Conservation (phyloP, 2,329 filamentous ascomycete species). For the Aspergillus brunneoviolaceus region DNA sequence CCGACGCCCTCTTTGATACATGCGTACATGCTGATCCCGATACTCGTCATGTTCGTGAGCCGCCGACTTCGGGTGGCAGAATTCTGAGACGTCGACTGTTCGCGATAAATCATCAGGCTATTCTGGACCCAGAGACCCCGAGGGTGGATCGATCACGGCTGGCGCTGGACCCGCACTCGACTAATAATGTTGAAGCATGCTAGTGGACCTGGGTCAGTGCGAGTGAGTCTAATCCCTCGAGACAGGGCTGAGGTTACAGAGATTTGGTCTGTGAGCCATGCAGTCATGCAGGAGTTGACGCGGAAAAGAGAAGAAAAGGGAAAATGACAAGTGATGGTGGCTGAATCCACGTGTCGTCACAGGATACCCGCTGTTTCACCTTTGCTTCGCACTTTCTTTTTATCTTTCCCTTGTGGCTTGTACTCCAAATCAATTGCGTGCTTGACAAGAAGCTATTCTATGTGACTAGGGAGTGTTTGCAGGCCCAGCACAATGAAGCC, state of each 20-base stretch:
- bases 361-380: not conserved
- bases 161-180: not conserved
- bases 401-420: not conserved
- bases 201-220: not conserved
- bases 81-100: slow-evolving; percentile 6
- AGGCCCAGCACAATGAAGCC: not conserved
- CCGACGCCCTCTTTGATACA: not conserved
- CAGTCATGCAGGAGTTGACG: not conserved
- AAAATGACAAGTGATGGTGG: not conserved
- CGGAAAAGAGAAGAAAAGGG: not conserved
- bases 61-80: not conserved
- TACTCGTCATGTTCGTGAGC: slow-evolving; percentile 1
- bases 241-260: slow-evolving; percentile 4
- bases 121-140: not conserved
- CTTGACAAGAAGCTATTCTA: not conserved
- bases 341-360: not conserved
- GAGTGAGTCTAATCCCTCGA: not conserved
- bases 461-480: too few species aligned
- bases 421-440: not conserved
- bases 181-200: not conserved
- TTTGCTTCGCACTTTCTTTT: not conserved
- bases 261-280: not conserved
- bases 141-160: not conserved
- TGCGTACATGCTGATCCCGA: not conserved
- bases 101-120: slow-evolving; percentile 6